Evolutionary conservation across 179 eudicot genomes (phyloP).

Genomic region (Gypsophila paniculata): DNA sequence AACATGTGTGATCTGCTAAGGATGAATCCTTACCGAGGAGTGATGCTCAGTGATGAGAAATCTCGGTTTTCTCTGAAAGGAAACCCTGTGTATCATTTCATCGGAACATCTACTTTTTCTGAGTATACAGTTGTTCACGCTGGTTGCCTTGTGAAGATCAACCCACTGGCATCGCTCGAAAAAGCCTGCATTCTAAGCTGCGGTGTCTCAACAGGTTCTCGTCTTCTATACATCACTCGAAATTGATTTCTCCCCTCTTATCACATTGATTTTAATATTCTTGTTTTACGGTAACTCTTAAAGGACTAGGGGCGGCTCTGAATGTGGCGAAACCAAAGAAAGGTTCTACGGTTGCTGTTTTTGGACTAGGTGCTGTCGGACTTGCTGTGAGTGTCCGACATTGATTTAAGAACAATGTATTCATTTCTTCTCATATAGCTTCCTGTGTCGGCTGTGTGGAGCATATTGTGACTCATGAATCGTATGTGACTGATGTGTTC

Average conservation of each 20-base stretch:
- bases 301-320: constrained; percentile 42
- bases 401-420: not conserved
- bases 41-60: constrained; percentile 38
- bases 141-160: constrained; percentile 48
- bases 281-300: not conserved
- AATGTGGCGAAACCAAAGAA: constrained; percentile 49
- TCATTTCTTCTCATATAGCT: not conserved
- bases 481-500: not conserved
- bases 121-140: constrained; percentile 44
- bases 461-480: constrained; percentile 1
- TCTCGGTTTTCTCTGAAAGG: constrained; percentile 45
- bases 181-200: constrained; percentile 47
- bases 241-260: no score
- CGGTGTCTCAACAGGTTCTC: constrained; percentile 49
- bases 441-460: not conserved
- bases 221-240: not conserved
- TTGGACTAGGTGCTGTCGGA: constrained; percentile 50
- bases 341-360: constrained; percentile 48
- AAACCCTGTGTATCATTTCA: constrained; percentile 41
- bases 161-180: constrained; percentile 38
- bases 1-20: constrained; percentile 44
- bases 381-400: constrained; percentile 37
- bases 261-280: not conserved
- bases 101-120: constrained; percentile 44
- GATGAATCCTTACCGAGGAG: constrained; percentile 44